Evolutionary conservation across 352 stramenopile species (phyloP), one percentile per base, ranked within the genome.

Genomic region (Plasmopara halstedii): DNA sequence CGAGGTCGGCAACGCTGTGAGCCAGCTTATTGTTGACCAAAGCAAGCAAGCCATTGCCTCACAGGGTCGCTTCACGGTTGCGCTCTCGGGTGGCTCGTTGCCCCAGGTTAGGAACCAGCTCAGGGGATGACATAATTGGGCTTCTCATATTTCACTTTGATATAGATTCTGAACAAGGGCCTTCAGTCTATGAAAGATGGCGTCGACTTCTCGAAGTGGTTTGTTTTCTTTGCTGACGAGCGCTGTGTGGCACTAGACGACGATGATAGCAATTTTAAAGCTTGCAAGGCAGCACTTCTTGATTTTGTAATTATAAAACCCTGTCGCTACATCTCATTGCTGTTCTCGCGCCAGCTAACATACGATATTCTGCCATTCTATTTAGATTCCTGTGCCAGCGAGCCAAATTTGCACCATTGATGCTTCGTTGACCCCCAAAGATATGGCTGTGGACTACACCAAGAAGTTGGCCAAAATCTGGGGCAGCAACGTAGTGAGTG

Each of bases 201-300:
- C 47, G 64, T 97, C 21, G 83, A 98, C 47, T 98, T 95, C 63
- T 76, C 83, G 38, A 97, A 97, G 53, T 99, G 95, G 91, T 88
- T 97, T 50, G 85, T 99, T n/a, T 94, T 97, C 60, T 96, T 99
- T 56, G 94, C 95, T 2, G 96, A 99, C 64, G 97, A 99, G 69
- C 88, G 96, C 52, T 98, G 89, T 53, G 96, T 99, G 22, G 62
- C 83, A 7, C 65, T 92, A 17, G 77, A 95, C 44, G 50, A 97
- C 70, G 67, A 74, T 14, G 95, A 99, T 71, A 98, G 88, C 57
- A 99, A 99, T 76, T 91, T 95, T 64, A 88, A 95, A 52, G 83
- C 89, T 0, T 95, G 95, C 68, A 84, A 91, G 45, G 64, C 87
- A 22, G 70, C 76, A 23, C 83, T 98, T 37, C 93, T 98, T 19